Evolutionary conservation across 2,329 filamentous ascomycete genomes (phyloP), one percentile per base, ranked within the genome.

Genomic region (Coleophoma eucalyptorum): DNA sequence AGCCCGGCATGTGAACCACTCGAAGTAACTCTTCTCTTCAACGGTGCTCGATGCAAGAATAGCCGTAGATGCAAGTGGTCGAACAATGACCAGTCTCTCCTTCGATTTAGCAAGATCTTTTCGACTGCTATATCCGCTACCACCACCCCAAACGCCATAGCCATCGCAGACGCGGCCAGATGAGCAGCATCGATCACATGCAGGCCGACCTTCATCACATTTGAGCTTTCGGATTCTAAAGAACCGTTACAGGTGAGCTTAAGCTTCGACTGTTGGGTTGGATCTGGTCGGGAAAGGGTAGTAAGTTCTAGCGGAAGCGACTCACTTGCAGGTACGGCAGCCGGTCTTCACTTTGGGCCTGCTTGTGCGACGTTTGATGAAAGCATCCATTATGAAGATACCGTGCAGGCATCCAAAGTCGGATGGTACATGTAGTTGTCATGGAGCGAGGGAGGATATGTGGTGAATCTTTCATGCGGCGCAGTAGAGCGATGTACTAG

Each of bases 151-250:
- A 10, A 62, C 60, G 49, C 83, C 65, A 48, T 69, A 72, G 37
- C 69, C 68, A 20, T 71, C 68, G 20, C 69, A 72, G 16, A 56
- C 66, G 5, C 66, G 66, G 18, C 65, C 65, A 5, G 66, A 69
- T 46, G 50, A 52, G 55, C 65, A 55, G 59, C 80, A 83, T 51
- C 77, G 74, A 37, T 72, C 63, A 56, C 80, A 83, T 37, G 63
- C 67, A 1, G 79, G 79, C 50, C 76, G 79, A 16, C 64, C 66
- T 64, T 82, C 79, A 55, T 80, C 79, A 62, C 79, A 83, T 60
- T 81, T 81, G 50, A 81, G 73, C 51, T 78, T 76, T 43, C 79
- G 75, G 32, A 78, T 72, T 63, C 77, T 80, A 49, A 20, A 8
- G 40, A 42, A 13, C 13, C 16, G 8, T 20, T 11, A 42, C 5